Conservation (phyloP, 768 basidiomycete species). For the Leccinum fibrillosum region DNA sequence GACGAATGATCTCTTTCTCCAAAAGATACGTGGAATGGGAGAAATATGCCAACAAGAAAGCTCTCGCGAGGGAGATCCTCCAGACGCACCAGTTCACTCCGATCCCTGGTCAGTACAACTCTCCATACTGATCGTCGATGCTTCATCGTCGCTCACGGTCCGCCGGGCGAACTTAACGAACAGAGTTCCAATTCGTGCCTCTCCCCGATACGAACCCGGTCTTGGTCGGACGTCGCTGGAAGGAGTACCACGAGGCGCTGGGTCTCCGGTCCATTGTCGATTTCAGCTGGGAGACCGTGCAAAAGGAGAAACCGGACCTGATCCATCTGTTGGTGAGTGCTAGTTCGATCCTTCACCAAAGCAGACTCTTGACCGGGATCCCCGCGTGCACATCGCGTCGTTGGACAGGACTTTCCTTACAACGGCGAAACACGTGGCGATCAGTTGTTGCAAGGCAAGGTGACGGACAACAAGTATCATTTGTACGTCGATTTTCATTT, state of each 20-base stretch:
- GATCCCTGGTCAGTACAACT: slow-evolving; percentile 7
- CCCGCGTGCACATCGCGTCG: background rate
- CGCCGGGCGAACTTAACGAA: background rate
- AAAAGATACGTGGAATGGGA: slow-evolving; percentile 17
- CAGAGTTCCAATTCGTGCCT: slow-evolving; percentile 48
- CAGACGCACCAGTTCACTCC: slow-evolving; percentile 10
- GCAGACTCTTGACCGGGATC: background rate
- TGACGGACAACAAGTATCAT: slow-evolving; percentile 48
- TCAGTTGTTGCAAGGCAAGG: slow-evolving; percentile 41
- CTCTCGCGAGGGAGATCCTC: slow-evolving; percentile 8
- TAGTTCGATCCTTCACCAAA: background rate
- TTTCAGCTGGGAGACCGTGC: slow-evolving; percentile 48
- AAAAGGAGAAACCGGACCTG: slow-evolving; percentile 48
- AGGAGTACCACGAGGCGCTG: slow-evolving; percentile 49
- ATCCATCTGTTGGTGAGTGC: slow-evolving; percentile 40
- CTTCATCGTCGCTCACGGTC: background rate
- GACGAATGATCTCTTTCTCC: background rate
- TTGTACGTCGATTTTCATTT: slow-evolving; percentile 36
- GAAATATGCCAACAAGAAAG: slow-evolving; percentile 12
- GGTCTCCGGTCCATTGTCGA: slow-evolving; percentile 46
- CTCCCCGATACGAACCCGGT: slow-evolving; percentile 50
- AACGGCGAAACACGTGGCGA: slow-evolving; percentile 50
- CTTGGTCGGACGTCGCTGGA: slow-evolving; percentile 49
- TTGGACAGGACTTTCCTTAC: slow-evolving; percentile 45
- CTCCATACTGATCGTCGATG: background rate